Evolutionary conservation across 2,329 filamentous ascomycete species (phyloP), one percentile per base, ranked within the genome.

Genomic region (Sordariomycetes sp.): DNA sequence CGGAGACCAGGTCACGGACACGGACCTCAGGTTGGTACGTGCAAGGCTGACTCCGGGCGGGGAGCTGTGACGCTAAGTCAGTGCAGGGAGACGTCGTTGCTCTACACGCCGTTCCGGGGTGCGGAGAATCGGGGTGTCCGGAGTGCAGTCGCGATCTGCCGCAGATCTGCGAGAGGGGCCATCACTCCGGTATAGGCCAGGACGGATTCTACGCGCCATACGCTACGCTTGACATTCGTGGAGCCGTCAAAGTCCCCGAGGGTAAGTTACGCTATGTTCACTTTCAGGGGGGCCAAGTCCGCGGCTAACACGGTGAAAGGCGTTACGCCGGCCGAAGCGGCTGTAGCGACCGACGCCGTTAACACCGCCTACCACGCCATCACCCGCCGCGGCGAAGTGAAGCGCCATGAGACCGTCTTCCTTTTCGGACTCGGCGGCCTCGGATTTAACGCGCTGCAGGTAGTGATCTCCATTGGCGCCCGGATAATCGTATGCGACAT

Each of bases 401-500:
- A 1, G 57, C 64, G 0, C 13, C 39, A 45, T 12, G 69, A 73
- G 58, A 72, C 67, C 0, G 65, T 73, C 15, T 71, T 71, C 42
- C 63, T 74, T 7, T 73, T 71, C 58, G 71, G 71, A 1, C 66
- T 74, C 0, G 71, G 71, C 6, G 72, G 72, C 0, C 62, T 74
- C 2, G 72, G 72, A 1, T 70, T 73, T 55, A 73, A 74, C 59
- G 72, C 66, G 1, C 59, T 74, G 10, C 70, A 73, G 58, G 66
- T 71, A 17, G 62, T 71, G 3, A 60, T 63, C 5, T 61, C 68
- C 22, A 67, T 73, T n/a, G 68, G 69, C 12, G 68, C 80, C 53
- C 84, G 77, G 22, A 86, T 78, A 15, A 90, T 74, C 35, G 58
- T 62, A 4, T 62, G 57, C 12, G 60, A 63, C 42, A 56, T 63